These are phyloP conservation scores for Salix arbutifolia DNA, from an alignment of 345 rosid genomes.

Conservation along the genomic window DNA sequence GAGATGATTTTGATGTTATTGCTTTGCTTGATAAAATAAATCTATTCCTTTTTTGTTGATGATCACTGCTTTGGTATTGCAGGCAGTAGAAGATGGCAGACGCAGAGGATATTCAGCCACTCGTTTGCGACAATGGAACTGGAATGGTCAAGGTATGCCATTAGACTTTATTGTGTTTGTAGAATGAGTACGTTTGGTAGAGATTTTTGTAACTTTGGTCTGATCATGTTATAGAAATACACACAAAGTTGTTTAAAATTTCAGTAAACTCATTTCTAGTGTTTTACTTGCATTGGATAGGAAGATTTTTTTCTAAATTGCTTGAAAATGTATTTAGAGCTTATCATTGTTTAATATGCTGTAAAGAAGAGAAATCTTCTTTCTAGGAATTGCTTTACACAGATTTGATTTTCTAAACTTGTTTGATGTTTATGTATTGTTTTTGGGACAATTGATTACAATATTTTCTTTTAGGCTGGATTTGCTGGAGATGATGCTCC, in stretches of 20 bases:
- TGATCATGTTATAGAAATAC: not conserved
- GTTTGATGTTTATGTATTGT: not conserved
- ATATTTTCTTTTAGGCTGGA: conserved; percentile 55
- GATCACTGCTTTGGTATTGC: not conserved
- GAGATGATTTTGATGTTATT: not conserved
- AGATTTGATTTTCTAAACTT: not conserved
- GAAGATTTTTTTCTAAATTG: not conserved
- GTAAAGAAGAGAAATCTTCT: not conserved
- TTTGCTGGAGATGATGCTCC: conserved; percentile 96
- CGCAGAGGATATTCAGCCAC: conserved; percentile 58
- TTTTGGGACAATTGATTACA: not conserved
- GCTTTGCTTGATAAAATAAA: not conserved
- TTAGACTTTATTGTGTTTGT: not conserved
- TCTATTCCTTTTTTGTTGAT: not conserved
- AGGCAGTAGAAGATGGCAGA: conserved; percentile 62
- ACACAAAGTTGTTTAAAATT: not conserved
- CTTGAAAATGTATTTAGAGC: too few species aligned
- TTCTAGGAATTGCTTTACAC: not conserved
- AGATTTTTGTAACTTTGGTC: not conserved
- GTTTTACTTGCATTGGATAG: not conserved
- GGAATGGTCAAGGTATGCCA: conserved; percentile 76
- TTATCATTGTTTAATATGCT: not conserved
- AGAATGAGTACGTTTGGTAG: not conserved
- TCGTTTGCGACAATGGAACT: conserved; percentile 77
- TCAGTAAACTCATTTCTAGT: not conserved